These are phyloP conservation scores for Boechera divaricarpa DNA, from an alignment of 345 rosid species.

Conservation along the genomic window DNA sequence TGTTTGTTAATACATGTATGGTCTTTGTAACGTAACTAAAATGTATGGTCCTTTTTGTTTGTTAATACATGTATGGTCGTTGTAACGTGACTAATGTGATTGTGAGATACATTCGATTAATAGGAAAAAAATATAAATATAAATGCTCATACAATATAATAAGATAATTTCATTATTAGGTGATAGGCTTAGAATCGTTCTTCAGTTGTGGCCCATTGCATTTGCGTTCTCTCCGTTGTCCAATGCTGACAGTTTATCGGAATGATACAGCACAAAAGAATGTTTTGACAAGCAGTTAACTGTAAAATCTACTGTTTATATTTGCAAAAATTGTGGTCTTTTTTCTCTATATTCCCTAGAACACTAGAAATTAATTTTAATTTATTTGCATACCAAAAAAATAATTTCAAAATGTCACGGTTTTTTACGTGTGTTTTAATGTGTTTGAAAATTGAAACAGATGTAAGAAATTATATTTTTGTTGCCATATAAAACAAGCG, in stretches of 20 bases:
- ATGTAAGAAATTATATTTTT: too few relatives aligned
- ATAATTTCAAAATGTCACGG: too few relatives aligned
- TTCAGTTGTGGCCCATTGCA: not conserved
- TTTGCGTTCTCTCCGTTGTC: not conserved
- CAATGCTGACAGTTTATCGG: not conserved
- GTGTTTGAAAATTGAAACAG: too few relatives aligned
- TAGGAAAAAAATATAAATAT: not conserved
- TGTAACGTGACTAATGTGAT: not conserved
- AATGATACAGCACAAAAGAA: not conserved
- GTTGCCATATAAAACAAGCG: too few relatives aligned
- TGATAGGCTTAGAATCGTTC: not conserved
- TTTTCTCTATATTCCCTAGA: too few relatives aligned
- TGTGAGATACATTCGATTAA: not conserved
- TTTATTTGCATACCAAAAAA: too few relatives aligned
- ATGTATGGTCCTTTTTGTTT: constrained; percentile 1
- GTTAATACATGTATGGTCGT: not conserved
- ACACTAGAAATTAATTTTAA: too few relatives aligned
- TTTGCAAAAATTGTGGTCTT: not conserved
- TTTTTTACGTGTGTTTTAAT: too few relatives aligned
- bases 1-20: constrained; percentile 1
- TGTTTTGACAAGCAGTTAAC: not conserved
- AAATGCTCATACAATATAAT: not conserved
- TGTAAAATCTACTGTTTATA: not conserved
- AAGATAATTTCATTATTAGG: not conserved
- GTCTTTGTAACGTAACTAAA: not conserved